These are phyloP conservation scores for Sarocladium strictum DNA, from an alignment of 2,329 filamentous ascomycete species.

Conservation along the genomic window DNA sequence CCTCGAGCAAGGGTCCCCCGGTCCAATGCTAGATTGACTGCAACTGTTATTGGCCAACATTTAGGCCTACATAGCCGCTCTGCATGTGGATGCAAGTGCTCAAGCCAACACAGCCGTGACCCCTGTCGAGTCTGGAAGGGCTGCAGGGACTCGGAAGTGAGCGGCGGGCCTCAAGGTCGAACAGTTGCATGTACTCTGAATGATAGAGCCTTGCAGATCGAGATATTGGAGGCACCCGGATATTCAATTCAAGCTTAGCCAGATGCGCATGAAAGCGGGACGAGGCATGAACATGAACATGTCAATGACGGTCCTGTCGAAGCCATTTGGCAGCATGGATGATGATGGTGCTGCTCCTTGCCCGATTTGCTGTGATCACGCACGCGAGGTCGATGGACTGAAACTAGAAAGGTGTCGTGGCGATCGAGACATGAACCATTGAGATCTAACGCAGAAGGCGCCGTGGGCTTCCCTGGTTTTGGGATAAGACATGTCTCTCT, in stretches of 20 bases:
- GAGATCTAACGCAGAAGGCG: constrained; percentile 4
- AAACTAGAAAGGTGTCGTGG: not conserved
- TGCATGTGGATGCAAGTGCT: constrained; percentile 35
- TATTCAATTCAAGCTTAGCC: too few species aligned
- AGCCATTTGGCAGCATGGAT: not conserved
- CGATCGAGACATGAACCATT: constrained; percentile 3
- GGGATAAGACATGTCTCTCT: constrained; percentile 1
- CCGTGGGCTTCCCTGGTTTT: not conserved
- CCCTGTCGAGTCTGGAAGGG: constrained; percentile 16
- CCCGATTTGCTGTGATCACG: not conserved
- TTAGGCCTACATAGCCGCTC: constrained; percentile 35
- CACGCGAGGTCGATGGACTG: not conserved
- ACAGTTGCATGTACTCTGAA: too few species aligned
- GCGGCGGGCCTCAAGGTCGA: not conserved
- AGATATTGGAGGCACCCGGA: not conserved
- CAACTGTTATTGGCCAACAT: constrained; percentile 26
- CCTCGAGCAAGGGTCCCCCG: constrained; percentile 19
- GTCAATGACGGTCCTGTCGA: too few species aligned
- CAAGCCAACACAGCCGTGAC: constrained; percentile 24
- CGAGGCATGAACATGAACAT: not conserved
- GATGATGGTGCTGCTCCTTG: not conserved
- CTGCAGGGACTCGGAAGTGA: constrained; percentile 23
- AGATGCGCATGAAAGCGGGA: not conserved
- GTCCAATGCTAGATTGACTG: constrained; percentile 17
- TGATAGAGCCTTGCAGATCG: not conserved